Evolutionary conservation across 768 basidiomycete species (phyloP).

Genomic region (Boletus pseudopeckii): DNA sequence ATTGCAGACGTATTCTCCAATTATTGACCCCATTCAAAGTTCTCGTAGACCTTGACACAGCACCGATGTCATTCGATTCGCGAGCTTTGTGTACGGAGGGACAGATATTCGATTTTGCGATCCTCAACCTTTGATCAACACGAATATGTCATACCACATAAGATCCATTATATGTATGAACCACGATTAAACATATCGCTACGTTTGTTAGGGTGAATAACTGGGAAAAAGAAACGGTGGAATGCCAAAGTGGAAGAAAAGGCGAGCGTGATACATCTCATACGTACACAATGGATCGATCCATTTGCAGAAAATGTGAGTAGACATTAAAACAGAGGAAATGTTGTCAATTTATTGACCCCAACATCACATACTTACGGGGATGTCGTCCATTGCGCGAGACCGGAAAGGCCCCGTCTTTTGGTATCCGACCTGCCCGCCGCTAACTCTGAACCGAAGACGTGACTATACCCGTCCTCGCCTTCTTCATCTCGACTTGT

Average conservation of each 20-base stretch:
- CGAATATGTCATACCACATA: background rate
- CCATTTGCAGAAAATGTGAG: conserved; percentile 9
- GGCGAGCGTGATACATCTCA: conserved; percentile 6
- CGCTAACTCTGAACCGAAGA: conserved; percentile 17
- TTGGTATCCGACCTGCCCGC: conserved; percentile 21
- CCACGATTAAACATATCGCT: conserved; percentile 17
- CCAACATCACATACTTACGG: conserved; percentile 13
- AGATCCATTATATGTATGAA: conserved; percentile 21
- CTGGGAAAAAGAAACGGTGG: background rate
- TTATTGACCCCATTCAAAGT: background rate
- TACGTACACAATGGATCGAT: conserved; percentile 9
- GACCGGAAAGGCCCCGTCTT: conserved; percentile 33
- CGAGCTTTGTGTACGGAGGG: background rate
- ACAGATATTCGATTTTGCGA: too few relatives aligned
- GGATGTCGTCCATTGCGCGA: conserved; percentile 29
- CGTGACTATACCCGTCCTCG: conserved; percentile 26
- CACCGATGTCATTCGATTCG: background rate
- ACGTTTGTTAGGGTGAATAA: conserved; percentile 7
- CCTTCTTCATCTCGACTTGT: conserved; percentile 27
- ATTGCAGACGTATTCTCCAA: too few relatives aligned
- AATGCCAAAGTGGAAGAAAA: conserved; percentile 1
- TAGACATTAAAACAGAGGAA: conserved; percentile 1
- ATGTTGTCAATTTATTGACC: background rate
- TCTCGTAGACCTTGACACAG: background rate
- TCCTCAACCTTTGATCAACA: background rate